Evolutionary conservation across 768 basidiomycete genomes (phyloP).

Genomic region (Lepiota venenata): DNA sequence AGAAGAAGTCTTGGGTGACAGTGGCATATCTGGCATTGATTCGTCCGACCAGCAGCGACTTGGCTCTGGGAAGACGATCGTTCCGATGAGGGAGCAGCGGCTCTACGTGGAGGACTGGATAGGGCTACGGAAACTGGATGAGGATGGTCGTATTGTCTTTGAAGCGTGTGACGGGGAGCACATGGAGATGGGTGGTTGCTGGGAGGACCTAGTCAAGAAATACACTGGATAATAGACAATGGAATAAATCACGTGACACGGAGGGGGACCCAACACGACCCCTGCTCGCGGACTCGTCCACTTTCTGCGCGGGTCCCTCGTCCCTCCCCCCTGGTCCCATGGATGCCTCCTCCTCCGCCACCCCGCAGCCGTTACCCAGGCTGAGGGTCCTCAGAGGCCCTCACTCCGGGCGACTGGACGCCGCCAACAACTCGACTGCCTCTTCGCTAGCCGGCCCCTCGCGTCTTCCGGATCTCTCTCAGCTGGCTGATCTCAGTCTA

Average conservation of each 20-base stretch:
- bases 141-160: constrained; percentile 56
- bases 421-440: constrained; percentile 20
- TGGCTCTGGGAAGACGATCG: constrained; percentile 26
- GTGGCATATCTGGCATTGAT: not conserved
- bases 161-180: constrained; percentile 69
- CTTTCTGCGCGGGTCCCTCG: not conserved
- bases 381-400: constrained; percentile 10
- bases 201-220: constrained; percentile 47
- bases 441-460: constrained; percentile 32
- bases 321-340: constrained; percentile 20
- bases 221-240: constrained; percentile 34
- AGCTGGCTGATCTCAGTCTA: constrained; percentile 23
- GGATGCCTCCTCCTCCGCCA: constrained; percentile 25
- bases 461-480: constrained; percentile 30
- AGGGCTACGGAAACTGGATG: constrained; percentile 68
- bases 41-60: not conserved
- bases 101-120: constrained; percentile 82
- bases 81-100: constrained; percentile 72
- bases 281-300: not conserved
- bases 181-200: constrained; percentile 68
- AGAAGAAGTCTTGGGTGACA: constrained; percentile 42
- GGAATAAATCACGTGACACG: constrained; percentile 1
- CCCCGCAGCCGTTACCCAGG: constrained; percentile 33
- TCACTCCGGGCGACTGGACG: constrained; percentile 23
- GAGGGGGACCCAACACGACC: not conserved